A percentile compares a stretch with the other conserved stretches of the same genome.
Conservation (phyloP, 73 alveolate genomes). For the Strombidium stylifer region DNA sequence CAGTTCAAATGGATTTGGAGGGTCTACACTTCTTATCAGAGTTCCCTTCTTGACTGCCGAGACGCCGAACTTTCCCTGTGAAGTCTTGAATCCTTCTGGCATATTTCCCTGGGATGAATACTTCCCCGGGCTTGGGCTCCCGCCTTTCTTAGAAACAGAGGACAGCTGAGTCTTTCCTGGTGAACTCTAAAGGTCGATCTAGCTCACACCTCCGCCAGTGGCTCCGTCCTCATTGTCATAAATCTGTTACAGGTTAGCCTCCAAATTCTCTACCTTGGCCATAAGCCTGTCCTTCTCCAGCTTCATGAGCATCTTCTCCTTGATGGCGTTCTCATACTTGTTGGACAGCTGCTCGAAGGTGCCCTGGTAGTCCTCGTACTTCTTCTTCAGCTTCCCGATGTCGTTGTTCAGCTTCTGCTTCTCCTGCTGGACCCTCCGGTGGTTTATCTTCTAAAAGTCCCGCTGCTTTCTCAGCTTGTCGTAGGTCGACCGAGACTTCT, state of each 20-base stretch:
- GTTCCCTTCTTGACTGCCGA: too few species aligned
- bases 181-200: too few species aligned
- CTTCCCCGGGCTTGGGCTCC: conserved; percentile 29
- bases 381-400: conserved; percentile 93
- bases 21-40: too few species aligned
- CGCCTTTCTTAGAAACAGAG: conserved; percentile 34
- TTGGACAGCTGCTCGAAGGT: conserved; percentile 92
- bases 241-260: conserved; percentile 7
- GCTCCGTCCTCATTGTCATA: conserved; percentile 51
- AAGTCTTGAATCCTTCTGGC: too few species aligned
- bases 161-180: too few species aligned
- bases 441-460: conserved; percentile 98
- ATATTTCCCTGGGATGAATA: conserved; percentile 55
- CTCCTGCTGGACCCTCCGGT: conserved; percentile 94
- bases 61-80: too few species aligned
- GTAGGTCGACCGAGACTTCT: conserved; percentile 92
- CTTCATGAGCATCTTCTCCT: conserved; percentile 96
- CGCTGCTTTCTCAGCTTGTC: conserved; percentile 97
- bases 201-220: conserved; percentile 37
- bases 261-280: conserved; percentile 36
- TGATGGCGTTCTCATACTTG: conserved; percentile 94
- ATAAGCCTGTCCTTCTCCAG: conserved; percentile 98
- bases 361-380: conserved; percentile 95
- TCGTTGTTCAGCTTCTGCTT: conserved; percentile 71
- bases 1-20: conserved; percentile 60